Conservation (phyloP, 805 yeast species). For the Saccharomycopsis oosterbeekiorum region DNA sequence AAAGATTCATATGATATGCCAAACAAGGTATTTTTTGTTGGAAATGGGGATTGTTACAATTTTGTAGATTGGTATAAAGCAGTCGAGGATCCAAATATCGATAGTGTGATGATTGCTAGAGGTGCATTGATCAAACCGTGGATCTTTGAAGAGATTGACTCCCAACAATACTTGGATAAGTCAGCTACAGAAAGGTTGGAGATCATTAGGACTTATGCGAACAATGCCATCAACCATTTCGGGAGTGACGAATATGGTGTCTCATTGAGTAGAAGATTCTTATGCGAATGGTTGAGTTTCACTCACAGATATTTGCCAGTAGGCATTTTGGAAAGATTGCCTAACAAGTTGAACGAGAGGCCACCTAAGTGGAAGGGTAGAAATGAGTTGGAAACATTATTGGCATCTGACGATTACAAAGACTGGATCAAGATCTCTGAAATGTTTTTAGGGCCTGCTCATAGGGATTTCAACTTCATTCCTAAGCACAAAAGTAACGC, state of each 20-base stretch:
- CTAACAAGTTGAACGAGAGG: constrained; percentile 84
- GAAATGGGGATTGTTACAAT: constrained; percentile 89
- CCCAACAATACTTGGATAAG: constrained; percentile 84
- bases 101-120: constrained; percentile 94
- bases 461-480: constrained; percentile 61
- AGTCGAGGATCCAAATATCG: constrained; percentile 54
- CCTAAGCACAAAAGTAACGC: constrained; percentile 96
- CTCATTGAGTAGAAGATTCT: constrained; percentile 73
- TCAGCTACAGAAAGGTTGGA: constrained; percentile 83
- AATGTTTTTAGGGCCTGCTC: constrained; percentile 85
- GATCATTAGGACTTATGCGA: constrained; percentile 55
- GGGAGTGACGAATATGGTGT: constrained; percentile 95
- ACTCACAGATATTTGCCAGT: constrained; percentile 92
- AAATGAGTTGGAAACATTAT: constrained; percentile 80
- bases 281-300: constrained; percentile 91
- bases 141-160: constrained; percentile 93
- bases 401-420: constrained; percentile 74
- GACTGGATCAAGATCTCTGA: constrained; percentile 97
- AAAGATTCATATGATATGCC: constrained; percentile 48
- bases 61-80: constrained; percentile 83
- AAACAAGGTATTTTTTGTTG: constrained; percentile 67
- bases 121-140: constrained; percentile 98
- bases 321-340: constrained; percentile 81
- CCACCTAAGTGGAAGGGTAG: constrained; percentile 93
- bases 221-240: constrained; percentile 91